Conservation (phyloP, 352 stramenopile species). For the Phytophthora sp. region DNA sequence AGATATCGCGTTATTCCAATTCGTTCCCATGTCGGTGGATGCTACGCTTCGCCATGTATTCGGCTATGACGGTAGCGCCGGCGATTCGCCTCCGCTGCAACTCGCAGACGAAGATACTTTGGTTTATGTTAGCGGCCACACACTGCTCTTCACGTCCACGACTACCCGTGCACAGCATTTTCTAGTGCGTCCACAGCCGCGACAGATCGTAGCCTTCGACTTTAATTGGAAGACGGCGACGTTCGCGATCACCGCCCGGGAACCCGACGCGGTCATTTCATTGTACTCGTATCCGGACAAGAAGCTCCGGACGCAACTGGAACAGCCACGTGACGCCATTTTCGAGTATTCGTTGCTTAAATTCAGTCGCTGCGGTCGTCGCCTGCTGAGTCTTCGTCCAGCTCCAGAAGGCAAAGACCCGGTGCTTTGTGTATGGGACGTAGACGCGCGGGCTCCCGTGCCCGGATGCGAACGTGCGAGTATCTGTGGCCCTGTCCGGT, state of each 20-base stretch:
- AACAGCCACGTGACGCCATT: constrained; percentile 27
- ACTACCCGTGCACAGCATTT: constrained; percentile 70
- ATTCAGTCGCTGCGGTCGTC: constrained; percentile 72
- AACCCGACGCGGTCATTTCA: constrained; percentile 60
- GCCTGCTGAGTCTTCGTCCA: constrained; percentile 58
- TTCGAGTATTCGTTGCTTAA: constrained; percentile 73
- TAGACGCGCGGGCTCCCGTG: constrained; percentile 55
- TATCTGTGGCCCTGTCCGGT: constrained; percentile 29
- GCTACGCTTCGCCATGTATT: constrained; percentile 69
- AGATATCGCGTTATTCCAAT: too few relatives aligned
- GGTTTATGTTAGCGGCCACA: constrained; percentile 63
- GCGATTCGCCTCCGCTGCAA: constrained; percentile 43
- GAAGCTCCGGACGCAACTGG: constrained; percentile 65
- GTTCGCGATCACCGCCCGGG: constrained; percentile 61
- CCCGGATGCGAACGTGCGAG: constrained; percentile 44
- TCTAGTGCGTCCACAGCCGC: constrained; percentile 53
- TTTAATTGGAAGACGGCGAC: constrained; percentile 60
- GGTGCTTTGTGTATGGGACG: constrained; percentile 69
- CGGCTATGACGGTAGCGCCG: constrained; percentile 50
- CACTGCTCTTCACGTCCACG: constrained; percentile 74
- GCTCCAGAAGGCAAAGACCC: constrained; percentile 13
- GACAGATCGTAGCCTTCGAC: constrained; percentile 70
- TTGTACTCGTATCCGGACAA: constrained; percentile 83
- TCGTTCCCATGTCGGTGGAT: constrained; percentile 64
- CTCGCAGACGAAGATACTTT: constrained; percentile 78